Evolutionary conservation across 1,284 basidiomycete genomes (phyloP).

Genomic region (Naganishia sp.): DNA sequence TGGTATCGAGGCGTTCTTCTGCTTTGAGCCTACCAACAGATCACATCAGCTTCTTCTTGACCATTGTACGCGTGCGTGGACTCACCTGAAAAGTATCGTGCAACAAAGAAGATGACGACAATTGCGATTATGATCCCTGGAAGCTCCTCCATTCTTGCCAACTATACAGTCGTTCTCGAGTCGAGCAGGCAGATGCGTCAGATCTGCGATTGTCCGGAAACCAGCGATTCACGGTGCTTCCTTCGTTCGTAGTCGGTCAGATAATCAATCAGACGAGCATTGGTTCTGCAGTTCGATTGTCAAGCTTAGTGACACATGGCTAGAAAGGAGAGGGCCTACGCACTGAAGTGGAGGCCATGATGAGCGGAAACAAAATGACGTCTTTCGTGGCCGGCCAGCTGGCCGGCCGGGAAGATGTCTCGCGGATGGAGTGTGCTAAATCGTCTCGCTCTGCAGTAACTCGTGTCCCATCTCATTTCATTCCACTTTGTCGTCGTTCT

Average conservation of each 20-base stretch:
- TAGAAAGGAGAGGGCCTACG: too few species aligned
- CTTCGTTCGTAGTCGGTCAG: background rate
- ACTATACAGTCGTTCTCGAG: background rate
- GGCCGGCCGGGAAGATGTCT: too few species aligned
- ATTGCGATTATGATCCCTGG: conserved; percentile 48
- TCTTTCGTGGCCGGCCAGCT: too few species aligned
- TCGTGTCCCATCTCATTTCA: too few species aligned
- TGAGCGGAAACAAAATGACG: too few species aligned
- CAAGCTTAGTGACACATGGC: too few species aligned
- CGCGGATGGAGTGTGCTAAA: too few species aligned
- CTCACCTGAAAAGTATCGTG: conserved; percentile 40
- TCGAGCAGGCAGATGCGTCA: background rate
- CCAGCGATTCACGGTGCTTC: background rate
- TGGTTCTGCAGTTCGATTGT: too few species aligned
- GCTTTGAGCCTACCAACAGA: conserved; percentile 9
- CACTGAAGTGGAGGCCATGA: too few species aligned
- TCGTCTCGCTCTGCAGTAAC: too few species aligned
- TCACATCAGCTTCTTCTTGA: too few species aligned
- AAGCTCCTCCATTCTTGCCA: conserved; percentile 42
- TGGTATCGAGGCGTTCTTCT: conserved; percentile 13
- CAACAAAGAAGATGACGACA: conserved; percentile 42
- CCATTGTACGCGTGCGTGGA: background rate
- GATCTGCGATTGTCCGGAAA: background rate
- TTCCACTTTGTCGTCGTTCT: too few species aligned
- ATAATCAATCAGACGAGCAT: background rate